phyloP scores from a whole-genome alignment of 768 basidiomycete genomes.

The Mycena crocata region DNA sequence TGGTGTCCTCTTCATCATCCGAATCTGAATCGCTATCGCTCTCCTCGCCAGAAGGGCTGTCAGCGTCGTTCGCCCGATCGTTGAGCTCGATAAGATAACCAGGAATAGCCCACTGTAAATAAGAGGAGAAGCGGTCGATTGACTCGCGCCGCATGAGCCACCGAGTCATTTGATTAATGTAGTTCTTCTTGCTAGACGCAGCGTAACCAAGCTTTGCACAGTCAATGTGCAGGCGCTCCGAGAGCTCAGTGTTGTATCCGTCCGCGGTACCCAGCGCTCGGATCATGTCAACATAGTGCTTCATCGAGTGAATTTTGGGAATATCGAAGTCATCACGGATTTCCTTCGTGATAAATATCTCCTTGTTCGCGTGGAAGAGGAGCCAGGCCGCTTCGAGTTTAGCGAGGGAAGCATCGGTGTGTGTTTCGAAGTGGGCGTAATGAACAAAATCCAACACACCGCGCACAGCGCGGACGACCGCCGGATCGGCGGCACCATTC shows the following conservation, averaged over 20 bases:
- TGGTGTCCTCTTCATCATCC: not conserved
- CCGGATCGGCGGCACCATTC: slow-evolving; percentile 32
- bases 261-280: slow-evolving; percentile 37
- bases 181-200: slow-evolving; percentile 39
- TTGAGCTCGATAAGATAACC: slow-evolving; percentile 18
- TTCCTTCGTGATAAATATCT: slow-evolving; percentile 37
- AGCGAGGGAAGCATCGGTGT: slow-evolving; percentile 34
- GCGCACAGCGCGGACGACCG: slow-evolving; percentile 30
- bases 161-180: slow-evolving; percentile 48
- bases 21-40: not conserved
- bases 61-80: not conserved
- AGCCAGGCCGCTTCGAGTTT: slow-evolving; percentile 36
- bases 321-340: slow-evolving; percentile 49
- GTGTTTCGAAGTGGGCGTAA: slow-evolving; percentile 35
- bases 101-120: slow-evolving; percentile 24
- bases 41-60: not conserved
- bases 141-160: slow-evolving; percentile 48
- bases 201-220: slow-evolving; percentile 46
- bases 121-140: slow-evolving; percentile 5
- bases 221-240: slow-evolving; percentile 53
- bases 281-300: slow-evolving; percentile 45
- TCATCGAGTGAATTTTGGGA: slow-evolving; percentile 46
- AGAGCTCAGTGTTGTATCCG: slow-evolving; percentile 44
- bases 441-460: slow-evolving; percentile 46
- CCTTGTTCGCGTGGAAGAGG: slow-evolving; percentile 42